Base-by-base conservation (phyloP, 2,329 filamentous ascomycete species). In the Macrophomina phaseolina region DNA sequence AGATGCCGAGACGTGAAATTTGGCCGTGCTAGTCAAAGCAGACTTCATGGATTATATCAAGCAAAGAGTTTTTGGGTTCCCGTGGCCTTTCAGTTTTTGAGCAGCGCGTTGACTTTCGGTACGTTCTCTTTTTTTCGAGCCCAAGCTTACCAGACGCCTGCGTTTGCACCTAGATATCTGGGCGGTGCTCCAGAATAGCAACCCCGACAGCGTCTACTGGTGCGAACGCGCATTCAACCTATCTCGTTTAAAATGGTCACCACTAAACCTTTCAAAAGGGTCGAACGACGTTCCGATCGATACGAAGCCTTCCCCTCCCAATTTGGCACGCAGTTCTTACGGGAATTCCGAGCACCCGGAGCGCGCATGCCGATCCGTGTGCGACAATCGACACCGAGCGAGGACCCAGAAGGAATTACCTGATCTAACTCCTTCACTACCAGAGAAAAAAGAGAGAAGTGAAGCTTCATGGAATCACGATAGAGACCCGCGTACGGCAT, bases 121-220 rank as follows among this genome's bases (percentile, higher is more conserved):
- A 62, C 38, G 58, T 62, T 11, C 38, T 28, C 14, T 62, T 36
- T 62, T 32, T n/a, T 30, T 6, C 12, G 58, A 38, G 36, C 58
- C 36, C 11, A 23, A 18, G 58, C 58, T 62, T 62, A 62, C 58
- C 30, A 36, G 5, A 6, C 16, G 4, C 45, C 11, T 11, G 30
- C 45, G 38, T 38, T n/a, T 11, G 23, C 5, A 6, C 45, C 4
- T 62, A 62, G 58, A 62, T 49, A 62, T 62, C 45, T 62, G 58
- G 58, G 58, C 58, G 58, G 58, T 62, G 58, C 58, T 62, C 58
- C 58, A 62, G 58, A 49, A 49, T 28, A 62, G 38, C 58, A 49
- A 62, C 32, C 58, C 58, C 16, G 58, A 62, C 49, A 38, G 58
- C 45, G 58, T 62, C 45, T 62, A 62, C 16, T 62, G 58, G 58